These are phyloP conservation scores for Sugiyamaella mastotermitis DNA, from an alignment of 805 yeast species.

Conservation along the genomic window DNA sequence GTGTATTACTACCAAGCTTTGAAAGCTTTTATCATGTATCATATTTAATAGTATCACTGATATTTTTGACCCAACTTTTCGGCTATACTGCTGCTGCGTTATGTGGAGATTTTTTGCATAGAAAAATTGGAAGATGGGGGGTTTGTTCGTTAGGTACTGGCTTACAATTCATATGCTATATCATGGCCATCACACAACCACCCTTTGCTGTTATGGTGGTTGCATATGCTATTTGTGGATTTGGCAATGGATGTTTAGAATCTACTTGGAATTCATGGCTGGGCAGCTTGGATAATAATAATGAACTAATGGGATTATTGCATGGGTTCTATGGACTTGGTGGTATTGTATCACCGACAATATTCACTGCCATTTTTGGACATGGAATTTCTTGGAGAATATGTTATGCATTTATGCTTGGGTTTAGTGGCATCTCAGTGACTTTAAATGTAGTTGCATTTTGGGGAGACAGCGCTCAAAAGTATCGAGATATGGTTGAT, in stretches of 20 bases:
- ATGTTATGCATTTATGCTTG: conserved; percentile 44
- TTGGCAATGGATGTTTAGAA: conserved; percentile 53
- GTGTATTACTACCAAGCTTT: conserved; percentile 50
- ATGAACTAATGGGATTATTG: conserved; percentile 52
- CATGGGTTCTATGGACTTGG: conserved; percentile 73
- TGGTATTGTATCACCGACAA: conserved; percentile 61
- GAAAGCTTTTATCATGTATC: conserved; percentile 42
- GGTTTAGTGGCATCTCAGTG: conserved; percentile 31
- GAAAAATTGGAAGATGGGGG: conserved; percentile 43
- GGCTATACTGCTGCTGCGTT: conserved; percentile 55
- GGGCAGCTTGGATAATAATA: conserved; percentile 43
- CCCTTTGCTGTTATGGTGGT: conserved; percentile 37
- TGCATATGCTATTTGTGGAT: conserved; percentile 40
- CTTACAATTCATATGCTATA: conserved; percentile 35
- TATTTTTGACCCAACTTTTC: conserved; percentile 45
- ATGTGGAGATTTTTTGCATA: conserved; percentile 38
- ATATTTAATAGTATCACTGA: conserved; percentile 42
- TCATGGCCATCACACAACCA: conserved; percentile 35
- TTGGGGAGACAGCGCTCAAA: conserved; percentile 24
- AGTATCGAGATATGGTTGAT: conserved; percentile 7
- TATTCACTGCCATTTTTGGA: conserved; percentile 51
- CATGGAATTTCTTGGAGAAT: conserved; percentile 48
- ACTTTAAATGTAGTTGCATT: conserved; percentile 40
- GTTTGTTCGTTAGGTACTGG: conserved; percentile 33
- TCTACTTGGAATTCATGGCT: conserved; percentile 48